Evolutionary conservation across 768 basidiomycete species (phyloP), one percentile per base, ranked within the genome.

Genomic region (Collybia nuda): DNA sequence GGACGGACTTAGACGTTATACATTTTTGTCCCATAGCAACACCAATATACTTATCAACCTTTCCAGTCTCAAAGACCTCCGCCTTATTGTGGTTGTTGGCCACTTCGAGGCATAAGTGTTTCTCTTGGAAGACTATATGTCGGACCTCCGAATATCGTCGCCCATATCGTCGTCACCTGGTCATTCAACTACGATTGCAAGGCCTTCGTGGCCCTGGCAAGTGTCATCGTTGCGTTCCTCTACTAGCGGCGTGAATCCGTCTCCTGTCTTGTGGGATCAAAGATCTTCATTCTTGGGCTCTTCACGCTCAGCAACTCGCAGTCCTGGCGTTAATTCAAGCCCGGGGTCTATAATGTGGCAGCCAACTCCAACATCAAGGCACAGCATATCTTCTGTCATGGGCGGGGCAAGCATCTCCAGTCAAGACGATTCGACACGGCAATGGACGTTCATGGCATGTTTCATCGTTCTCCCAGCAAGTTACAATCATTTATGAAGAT

Each of bases 381-480:
- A 62, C 11, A 54, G 55, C 35, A 48, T 58, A 5, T 60, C 56
- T 17, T 62, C 65, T 17, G 57, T 59, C 3, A 63, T 68, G 63
- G 61, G 60, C 15, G 62, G 50, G 50, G 37, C 51, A 21, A 38
- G 39, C 24, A 52, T 46, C 22, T 50, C 51, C 9, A 14, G 32
- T n/a, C 72, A 69, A 47, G 76, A 79, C 18, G 76, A 79, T 17
- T 69, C 74, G 6, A 84, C 76, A 12, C 70, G 80, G 29, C 84
- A 87, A 55, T 86, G 85, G 85, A 73, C 79, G 3, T 84, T 85
- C 58, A 78, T 77, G 56, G 86, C 82, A 60, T 58, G 75, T 62
- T 32, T 37, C 35, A 39, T 6, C 32, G 12, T 5, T 32, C 14
- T 32, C 32, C 32, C 7, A 11, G 32, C 32, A 32, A 11, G 32